These are phyloP conservation scores for Galeopsis tetrahit DNA, from an alignment of 257 asterid genomes.

Conservation along the genomic window DNA sequence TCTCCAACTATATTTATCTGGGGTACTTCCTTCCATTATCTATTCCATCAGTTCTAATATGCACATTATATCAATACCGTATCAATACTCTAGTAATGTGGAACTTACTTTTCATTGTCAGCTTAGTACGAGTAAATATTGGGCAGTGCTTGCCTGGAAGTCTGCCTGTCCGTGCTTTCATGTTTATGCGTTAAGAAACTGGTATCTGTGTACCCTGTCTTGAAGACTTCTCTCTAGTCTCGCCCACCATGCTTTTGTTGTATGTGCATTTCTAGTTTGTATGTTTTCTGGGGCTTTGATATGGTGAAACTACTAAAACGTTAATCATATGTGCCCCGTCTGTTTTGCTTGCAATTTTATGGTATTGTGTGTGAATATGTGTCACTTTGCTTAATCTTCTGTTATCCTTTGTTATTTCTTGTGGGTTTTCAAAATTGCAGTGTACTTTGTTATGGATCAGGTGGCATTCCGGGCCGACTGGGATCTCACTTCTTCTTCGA, in stretches of 20 bases:
- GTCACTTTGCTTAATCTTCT: background rate
- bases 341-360: conserved; percentile 16
- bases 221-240: background rate
- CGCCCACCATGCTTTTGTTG: conserved; percentile 1
- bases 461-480: background rate
- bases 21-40: conserved; percentile 51
- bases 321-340: conserved; percentile 24
- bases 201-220: conserved; percentile 6
- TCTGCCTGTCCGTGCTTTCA: background rate
- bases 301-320: conserved; percentile 39
- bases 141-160: background rate
- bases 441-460: background rate
- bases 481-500: background rate
- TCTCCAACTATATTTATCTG: conserved; percentile 29
- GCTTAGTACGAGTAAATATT: conserved; percentile 12
- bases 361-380: conserved; percentile 24
- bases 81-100: conserved; percentile 42
- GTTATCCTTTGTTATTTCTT: background rate
- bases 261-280: conserved; percentile 13
- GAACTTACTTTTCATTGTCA: conserved; percentile 48
- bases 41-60: conserved; percentile 23
- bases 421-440: background rate
- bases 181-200: conserved; percentile 13
- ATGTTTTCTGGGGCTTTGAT: conserved; percentile 10
- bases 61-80: conserved; percentile 15